A percentile compares a stretch with the other conserved stretches of the same genome.
phyloP scores from a whole-genome alignment of 192 early-diverging fungal genomes.

The Spinellus fusiger region DNA sequence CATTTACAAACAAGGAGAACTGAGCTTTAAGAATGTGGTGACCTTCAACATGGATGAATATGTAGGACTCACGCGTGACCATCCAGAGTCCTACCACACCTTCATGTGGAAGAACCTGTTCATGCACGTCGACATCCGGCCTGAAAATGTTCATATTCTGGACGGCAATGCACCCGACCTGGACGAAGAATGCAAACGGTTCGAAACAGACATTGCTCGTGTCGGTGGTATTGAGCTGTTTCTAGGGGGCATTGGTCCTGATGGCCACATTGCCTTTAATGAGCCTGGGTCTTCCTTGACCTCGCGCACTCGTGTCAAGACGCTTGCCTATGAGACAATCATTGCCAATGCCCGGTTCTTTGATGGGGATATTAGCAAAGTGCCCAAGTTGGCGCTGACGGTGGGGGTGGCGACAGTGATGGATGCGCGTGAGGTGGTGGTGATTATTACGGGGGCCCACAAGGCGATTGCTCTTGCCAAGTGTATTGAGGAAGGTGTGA shows the following conservation, averaged over 20 bases:
- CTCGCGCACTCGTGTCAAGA: constrained; percentile 81
- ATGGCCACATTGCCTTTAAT: constrained; percentile 90
- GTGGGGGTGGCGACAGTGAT: constrained; percentile 83
- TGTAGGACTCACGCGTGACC: constrained; percentile 74
- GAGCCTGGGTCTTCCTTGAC: constrained; percentile 82
- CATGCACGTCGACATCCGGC: constrained; percentile 79
- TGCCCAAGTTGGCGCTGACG: constrained; percentile 79
- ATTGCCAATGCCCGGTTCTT: constrained; percentile 85
- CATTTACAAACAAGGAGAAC: constrained; percentile 56
- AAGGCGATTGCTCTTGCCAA: constrained; percentile 73
- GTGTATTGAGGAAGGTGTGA: constrained; percentile 75
- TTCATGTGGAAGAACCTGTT: constrained; percentile 89
- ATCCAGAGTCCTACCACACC: constrained; percentile 83
- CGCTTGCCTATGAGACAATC: constrained; percentile 82
- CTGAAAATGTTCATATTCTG: constrained; percentile 80
- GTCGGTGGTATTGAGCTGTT: constrained; percentile 86
- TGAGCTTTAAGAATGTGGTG: constrained; percentile 77
- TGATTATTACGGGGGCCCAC: constrained; percentile 81
- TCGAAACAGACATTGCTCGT: constrained; percentile 69
- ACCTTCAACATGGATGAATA: constrained; percentile 96
- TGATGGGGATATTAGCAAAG: constrained; percentile 75
- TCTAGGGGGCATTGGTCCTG: constrained; percentile 85
- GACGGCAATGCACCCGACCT: constrained; percentile 78
- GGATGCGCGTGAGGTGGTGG: constrained; percentile 76
- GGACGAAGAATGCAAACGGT: constrained; percentile 70